phyloP scores from a whole-genome alignment of 495 filamentous ascomycete genomes.

The Neurospora sp. region DNA sequence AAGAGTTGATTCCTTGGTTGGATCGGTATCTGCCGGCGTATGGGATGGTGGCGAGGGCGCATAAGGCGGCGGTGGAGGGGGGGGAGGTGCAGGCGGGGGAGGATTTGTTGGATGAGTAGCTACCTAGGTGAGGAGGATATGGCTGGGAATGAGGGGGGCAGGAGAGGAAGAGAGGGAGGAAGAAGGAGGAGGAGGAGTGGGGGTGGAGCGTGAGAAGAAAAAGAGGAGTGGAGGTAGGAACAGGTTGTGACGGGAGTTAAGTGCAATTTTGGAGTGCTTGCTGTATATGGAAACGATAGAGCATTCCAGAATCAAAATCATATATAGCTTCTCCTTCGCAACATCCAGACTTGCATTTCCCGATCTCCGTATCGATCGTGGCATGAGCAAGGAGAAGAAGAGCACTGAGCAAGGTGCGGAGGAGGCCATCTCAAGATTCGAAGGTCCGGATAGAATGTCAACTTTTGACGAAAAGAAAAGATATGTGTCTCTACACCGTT shows the following conservation, averaged over 20 bases:
- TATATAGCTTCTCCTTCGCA: background rate
- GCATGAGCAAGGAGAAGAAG: background rate
- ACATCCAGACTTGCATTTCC: background rate
- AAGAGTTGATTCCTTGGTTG: conserved; percentile 52
- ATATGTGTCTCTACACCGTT: too few relatives aligned
- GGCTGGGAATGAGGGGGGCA: background rate
- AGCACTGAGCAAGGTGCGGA: background rate
- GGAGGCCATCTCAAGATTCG: background rate
- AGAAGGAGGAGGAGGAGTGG: too few relatives aligned
- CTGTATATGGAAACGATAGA: background rate
- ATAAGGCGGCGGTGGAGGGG: conserved; percentile 31
- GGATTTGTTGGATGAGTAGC: conserved; percentile 17
- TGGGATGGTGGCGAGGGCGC: conserved; percentile 34
- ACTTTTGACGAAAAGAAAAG: too few relatives aligned
- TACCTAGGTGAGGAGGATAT: background rate
- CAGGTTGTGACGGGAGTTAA: background rate
- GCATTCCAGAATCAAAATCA: background rate
- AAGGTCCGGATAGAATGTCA: background rate
- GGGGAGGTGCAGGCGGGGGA: conserved; percentile 38
- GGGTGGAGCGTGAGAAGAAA: background rate
- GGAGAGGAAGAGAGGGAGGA: background rate
- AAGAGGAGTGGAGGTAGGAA: background rate
- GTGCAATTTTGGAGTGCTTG: background rate
- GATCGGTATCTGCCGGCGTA: conserved; percentile 46
- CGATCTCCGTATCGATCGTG: background rate